A percentile compares a stretch with the other conserved stretches of the same genome.
These are phyloP conservation scores for Phyllachora maydis DNA, from an alignment of 2,329 filamentous ascomycete genomes.

Conservation along the genomic window DNA sequence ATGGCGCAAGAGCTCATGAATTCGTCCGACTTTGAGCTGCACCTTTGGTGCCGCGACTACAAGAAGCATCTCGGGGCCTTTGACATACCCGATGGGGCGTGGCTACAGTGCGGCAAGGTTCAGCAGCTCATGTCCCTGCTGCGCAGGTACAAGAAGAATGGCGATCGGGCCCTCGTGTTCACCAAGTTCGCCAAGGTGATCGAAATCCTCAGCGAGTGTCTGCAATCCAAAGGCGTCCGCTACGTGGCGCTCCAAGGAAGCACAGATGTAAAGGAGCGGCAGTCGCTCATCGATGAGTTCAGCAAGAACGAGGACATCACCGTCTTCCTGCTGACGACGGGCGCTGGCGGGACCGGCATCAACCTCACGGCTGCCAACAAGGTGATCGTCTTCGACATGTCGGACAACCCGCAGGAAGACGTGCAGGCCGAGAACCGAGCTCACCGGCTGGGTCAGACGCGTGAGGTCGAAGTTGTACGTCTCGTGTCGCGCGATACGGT, in stretches of 20 bases:
- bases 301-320: conserved; percentile 56
- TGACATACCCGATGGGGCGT: conserved; percentile 29
- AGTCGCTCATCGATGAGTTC: conserved; percentile 77
- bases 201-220: conserved; percentile 69
- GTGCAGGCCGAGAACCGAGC: conserved; percentile 96
- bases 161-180: conserved; percentile 78
- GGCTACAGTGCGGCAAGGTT: conserved; percentile 64
- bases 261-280: conserved; percentile 65
- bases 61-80: conserved; percentile 28
- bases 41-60: conserved; percentile 43
- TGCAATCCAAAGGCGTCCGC: conserved; percentile 49
- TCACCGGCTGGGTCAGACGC: conserved; percentile 79
- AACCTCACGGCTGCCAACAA: conserved; percentile 93
- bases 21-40: conserved; percentile 44
- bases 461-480: conserved; percentile 76
- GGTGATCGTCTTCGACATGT: conserved; percentile 89
- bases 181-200: conserved; percentile 85
- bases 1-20: conserved; percentile 32
- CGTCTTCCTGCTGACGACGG: conserved; percentile 83
- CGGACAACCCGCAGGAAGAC: conserved; percentile 96
- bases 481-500: conserved; percentile 67
- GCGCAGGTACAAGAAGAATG: conserved; percentile 50
- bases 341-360: conserved; percentile 89
- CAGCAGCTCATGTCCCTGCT: conserved; percentile 58
- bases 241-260: conserved; percentile 77